Evolutionary conservation across 164 flowering plant genomes (phyloP).

Genomic region (Liriodendron chinense): DNA sequence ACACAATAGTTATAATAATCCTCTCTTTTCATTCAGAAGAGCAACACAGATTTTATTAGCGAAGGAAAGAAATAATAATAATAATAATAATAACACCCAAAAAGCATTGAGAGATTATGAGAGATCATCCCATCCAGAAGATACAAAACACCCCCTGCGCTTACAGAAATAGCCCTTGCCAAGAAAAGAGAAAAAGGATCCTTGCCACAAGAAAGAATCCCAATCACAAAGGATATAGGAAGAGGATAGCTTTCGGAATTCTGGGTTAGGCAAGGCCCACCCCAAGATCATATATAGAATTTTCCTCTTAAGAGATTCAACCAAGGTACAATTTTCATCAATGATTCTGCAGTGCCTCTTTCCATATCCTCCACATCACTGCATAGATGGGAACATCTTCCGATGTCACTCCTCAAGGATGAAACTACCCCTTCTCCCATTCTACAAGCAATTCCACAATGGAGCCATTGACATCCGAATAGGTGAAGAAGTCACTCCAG

Average conservation of each 20-base stretch:
- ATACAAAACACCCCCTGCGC: not conserved
- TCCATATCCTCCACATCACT: no score
- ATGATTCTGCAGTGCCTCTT: not conserved
- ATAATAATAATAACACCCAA: not conserved
- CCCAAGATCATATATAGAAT: not conserved
- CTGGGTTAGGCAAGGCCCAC: no score
- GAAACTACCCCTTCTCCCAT: not conserved
- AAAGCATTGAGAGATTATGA: not conserved
- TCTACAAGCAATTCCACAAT: not conserved
- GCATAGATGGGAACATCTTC: no score
- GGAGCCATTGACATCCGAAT: not conserved
- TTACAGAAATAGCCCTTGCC: not conserved
- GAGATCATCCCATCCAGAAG: not conserved
- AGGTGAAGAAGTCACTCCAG: not conserved
- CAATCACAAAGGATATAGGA: no score
- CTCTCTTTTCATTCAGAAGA: not conserved
- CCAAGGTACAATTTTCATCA: not conserved
- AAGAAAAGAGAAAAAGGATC: not conserved
- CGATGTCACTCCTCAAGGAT: not conserved
- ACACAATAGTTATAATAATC: not conserved
- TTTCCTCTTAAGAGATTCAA: not conserved
- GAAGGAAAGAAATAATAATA: not conserved
- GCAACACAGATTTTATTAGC: not conserved
- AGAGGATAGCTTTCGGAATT: no score
- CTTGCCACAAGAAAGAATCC: no score